These are phyloP conservation scores for Geosmithia putterillii DNA, from an alignment of 2,329 filamentous ascomycete species.

Conservation along the genomic window DNA sequence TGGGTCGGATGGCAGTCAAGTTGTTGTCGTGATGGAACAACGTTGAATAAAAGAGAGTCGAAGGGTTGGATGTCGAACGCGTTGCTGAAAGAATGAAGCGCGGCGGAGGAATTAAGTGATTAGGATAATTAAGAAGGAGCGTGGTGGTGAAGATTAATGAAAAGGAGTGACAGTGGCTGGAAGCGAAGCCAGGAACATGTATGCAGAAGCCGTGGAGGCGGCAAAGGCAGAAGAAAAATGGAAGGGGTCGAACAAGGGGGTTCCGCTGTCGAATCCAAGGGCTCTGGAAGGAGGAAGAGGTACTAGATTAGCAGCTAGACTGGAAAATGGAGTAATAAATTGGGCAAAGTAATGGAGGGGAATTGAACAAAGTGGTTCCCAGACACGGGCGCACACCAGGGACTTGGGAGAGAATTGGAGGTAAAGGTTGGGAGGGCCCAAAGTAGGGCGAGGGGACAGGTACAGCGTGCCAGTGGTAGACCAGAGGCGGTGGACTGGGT, in stretches of 20 bases:
- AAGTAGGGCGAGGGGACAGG: too few relatives aligned
- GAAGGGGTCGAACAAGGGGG: conserved; percentile 31
- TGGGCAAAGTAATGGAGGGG: neutral
- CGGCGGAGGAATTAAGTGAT: conserved; percentile 34
- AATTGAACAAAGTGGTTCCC: conserved; percentile 1
- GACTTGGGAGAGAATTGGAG: neutral
- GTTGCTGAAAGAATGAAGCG: conserved; percentile 24
- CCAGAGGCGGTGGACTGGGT: too few relatives aligned
- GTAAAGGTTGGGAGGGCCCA: conserved; percentile 1
- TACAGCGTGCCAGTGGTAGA: too few relatives aligned
- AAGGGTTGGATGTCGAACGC: too few relatives aligned
- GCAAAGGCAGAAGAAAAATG: conserved; percentile 5
- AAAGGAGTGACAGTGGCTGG: conserved; percentile 48
- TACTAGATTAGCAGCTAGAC: conserved; percentile 15
- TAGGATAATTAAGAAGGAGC: conserved; percentile 44
- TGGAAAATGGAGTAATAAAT: neutral
- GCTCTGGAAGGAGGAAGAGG: conserved; percentile 20
- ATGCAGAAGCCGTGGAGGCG: conserved; percentile 16
- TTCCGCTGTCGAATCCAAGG: conserved; percentile 17
- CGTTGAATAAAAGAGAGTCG: conserved; percentile 24
- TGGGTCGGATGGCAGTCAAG: conserved; percentile 22
- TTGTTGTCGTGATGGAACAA: neutral
- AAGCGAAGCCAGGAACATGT: conserved; percentile 32
- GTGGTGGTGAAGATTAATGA: conserved; percentile 30
- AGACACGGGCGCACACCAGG: conserved; percentile 5